phyloP scores from a whole-genome alignment of 1,139 yeast species.

The Pichia cactophila region DNA sequence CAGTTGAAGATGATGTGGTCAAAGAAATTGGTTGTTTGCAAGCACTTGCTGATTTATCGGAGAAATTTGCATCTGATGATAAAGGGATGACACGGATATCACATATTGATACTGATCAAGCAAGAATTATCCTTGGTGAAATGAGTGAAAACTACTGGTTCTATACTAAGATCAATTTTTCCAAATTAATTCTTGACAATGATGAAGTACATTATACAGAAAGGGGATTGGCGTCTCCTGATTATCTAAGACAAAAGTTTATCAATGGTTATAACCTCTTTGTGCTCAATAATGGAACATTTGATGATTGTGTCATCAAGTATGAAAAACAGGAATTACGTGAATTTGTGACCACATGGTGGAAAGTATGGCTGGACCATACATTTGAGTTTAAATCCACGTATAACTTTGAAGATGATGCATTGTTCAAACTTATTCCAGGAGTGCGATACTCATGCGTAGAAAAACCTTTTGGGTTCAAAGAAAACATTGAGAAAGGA shows the following conservation, averaged over 20 bases:
- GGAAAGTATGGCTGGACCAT: conserved; percentile 24
- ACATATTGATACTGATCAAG: conserved; percentile 26
- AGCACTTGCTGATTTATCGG: conserved; percentile 24
- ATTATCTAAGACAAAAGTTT: conserved; percentile 20
- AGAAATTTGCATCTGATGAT: conserved; percentile 15
- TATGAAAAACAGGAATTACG: conserved; percentile 1
- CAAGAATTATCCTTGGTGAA: conserved; percentile 22
- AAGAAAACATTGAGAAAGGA: conserved; percentile 20
- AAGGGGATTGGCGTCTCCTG: conserved; percentile 25
- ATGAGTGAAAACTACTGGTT: conserved; percentile 16
- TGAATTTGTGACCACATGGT: conserved; percentile 20
- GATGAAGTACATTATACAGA: conserved; percentile 8
- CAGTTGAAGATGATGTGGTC: conserved; percentile 16
- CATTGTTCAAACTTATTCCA: conserved; percentile 18
- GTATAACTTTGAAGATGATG: conserved; percentile 20
- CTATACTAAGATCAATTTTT: conserved; percentile 20
- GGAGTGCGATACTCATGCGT: conserved; percentile 25
- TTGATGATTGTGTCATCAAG: conserved; percentile 6
- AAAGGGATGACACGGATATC: conserved; percentile 3
- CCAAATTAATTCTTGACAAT: conserved; percentile 1
- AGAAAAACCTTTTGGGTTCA: conserved; percentile 23
- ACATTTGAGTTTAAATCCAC: conserved; percentile 21
- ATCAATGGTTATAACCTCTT: conserved; percentile 21
- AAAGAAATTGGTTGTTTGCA: conserved; percentile 24
- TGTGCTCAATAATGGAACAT: conserved; percentile 20